These are phyloP conservation scores for Diospyros kaki DNA, from an alignment of 148 eudicot species.

Conservation along the genomic window DNA sequence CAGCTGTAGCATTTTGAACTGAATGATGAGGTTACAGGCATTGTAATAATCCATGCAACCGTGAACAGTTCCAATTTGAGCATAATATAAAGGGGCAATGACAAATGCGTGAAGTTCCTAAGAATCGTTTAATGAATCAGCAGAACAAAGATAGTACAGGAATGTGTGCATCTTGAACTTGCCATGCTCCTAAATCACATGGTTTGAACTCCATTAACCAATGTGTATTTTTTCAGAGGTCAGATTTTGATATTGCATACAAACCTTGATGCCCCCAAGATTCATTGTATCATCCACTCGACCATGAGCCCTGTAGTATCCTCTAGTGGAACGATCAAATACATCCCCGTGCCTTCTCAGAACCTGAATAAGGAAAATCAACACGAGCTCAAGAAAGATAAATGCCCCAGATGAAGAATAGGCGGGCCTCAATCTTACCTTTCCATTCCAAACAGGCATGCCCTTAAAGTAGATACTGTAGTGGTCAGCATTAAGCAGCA, in stretches of 20 bases:
- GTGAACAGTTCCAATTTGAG: too few relatives aligned
- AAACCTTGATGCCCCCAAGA: slow-evolving; percentile 97
- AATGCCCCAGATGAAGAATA: not conserved
- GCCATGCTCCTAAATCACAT: not conserved
- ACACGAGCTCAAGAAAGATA: not conserved
- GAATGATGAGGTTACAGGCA: too few relatives aligned
- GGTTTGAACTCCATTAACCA: not conserved
- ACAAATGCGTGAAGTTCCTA: too few relatives aligned
- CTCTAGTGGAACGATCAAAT: slow-evolving; percentile 72
- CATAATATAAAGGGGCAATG: too few relatives aligned
- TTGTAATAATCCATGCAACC: too few relatives aligned
- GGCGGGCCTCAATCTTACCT: slow-evolving; percentile 36
- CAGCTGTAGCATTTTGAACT: too few relatives aligned
- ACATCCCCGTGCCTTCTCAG: slow-evolving; percentile 95
- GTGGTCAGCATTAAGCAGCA: slow-evolving; percentile 83
- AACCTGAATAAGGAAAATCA: slow-evolving; percentile 33
- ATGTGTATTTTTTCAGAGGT: not conserved
- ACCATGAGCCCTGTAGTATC: slow-evolving; percentile 94
- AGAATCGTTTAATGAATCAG: too few relatives aligned
- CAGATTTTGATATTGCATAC: slow-evolving; percentile 6
- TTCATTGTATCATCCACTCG: slow-evolving; percentile 99
- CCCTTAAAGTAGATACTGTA: slow-evolving; percentile 72
- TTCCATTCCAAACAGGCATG: slow-evolving; percentile 88
- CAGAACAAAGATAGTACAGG: not conserved
- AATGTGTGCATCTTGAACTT: not conserved